phyloP scores from a whole-genome alignment of 257 asterid species.

The Plantago major region DNA sequence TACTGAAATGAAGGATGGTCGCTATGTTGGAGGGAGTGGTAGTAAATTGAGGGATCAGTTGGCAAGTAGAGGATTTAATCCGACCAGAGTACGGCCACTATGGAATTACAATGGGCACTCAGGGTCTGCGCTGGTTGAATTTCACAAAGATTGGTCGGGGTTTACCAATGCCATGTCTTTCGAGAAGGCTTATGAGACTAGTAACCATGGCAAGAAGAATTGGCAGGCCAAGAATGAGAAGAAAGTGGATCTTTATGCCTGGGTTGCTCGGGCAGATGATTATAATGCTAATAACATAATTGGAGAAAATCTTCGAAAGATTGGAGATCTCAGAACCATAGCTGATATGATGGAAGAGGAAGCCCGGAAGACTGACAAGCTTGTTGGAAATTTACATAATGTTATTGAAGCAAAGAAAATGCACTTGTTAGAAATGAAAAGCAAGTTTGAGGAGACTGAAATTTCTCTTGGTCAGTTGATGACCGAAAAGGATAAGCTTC shows the following conservation, averaged over 20 bases:
- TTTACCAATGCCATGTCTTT: constrained; percentile 68
- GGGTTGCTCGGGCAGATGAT: constrained; percentile 94
- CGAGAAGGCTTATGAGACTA: constrained; percentile 65
- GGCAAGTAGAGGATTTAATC: constrained; percentile 55
- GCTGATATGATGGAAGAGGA: constrained; percentile 81
- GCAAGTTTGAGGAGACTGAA: constrained; percentile 63
- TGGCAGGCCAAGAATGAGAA: constrained; percentile 46
- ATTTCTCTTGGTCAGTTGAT: constrained; percentile 44
- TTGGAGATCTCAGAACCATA: constrained; percentile 75
- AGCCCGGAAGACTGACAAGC: constrained; percentile 59
- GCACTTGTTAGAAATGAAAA: constrained; percentile 62
- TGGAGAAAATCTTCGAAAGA: constrained; percentile 78
- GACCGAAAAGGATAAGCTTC: constrained; percentile 64
- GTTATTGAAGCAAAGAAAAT: constrained; percentile 64
- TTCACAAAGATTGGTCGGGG: constrained; percentile 79
- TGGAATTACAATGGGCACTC: constrained; percentile 83
- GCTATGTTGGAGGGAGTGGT: constrained; percentile 73
- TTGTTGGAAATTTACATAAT: constrained; percentile 59
- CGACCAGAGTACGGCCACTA: constrained; percentile 65
- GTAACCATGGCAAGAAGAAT: constrained; percentile 64
- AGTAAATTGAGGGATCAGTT: constrained; percentile 62
- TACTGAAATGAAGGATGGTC: constrained; percentile 50
- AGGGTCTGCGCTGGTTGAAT: constrained; percentile 79
- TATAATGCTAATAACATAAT: constrained; percentile 43
- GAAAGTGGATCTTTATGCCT: constrained; percentile 54